These are phyloP conservation scores for Salix brachista DNA, from an alignment of 345 rosid genomes.

Conservation along the genomic window DNA sequence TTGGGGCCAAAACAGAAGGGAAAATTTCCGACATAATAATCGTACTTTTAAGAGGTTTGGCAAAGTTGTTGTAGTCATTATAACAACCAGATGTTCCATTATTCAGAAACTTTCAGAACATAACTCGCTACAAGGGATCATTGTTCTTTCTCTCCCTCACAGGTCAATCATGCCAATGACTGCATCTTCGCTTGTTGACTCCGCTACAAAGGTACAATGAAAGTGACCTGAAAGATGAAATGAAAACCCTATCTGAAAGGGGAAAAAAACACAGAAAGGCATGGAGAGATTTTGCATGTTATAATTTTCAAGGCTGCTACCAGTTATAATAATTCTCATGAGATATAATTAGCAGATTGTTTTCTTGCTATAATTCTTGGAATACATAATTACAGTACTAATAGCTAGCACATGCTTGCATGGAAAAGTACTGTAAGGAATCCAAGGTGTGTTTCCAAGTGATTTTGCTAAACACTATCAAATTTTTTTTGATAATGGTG, in stretches of 20 bases:
- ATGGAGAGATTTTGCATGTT: background rate
- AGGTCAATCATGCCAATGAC: constrained; percentile 40
- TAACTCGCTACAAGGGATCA: background rate
- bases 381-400: constrained; percentile 41
- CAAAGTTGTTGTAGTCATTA: constrained; percentile 32
- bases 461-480: constrained; percentile 18
- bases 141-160: constrained; percentile 17
- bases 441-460: constrained; percentile 20
- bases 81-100: constrained; percentile 35
- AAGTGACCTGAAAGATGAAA: constrained; percentile 11
- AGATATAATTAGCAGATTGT: constrained; percentile 29
- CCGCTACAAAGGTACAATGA: constrained; percentile 38
- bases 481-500: constrained; percentile 30
- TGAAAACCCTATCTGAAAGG: constrained; percentile 11
- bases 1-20: constrained; percentile 18
- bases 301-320: constrained; percentile 2
- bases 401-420: constrained; percentile 48
- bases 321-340: constrained; percentile 15
- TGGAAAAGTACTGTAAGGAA: constrained; percentile 24
- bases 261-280: background rate
- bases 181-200: constrained; percentile 51
- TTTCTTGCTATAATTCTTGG: constrained; percentile 19
- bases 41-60: constrained; percentile 22
- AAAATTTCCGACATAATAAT: constrained; percentile 42
- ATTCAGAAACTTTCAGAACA: constrained; percentile 42